phyloP scores from a whole-genome alignment of 2,329 filamentous ascomycete genomes.

The Diplocarpon mali region DNA sequence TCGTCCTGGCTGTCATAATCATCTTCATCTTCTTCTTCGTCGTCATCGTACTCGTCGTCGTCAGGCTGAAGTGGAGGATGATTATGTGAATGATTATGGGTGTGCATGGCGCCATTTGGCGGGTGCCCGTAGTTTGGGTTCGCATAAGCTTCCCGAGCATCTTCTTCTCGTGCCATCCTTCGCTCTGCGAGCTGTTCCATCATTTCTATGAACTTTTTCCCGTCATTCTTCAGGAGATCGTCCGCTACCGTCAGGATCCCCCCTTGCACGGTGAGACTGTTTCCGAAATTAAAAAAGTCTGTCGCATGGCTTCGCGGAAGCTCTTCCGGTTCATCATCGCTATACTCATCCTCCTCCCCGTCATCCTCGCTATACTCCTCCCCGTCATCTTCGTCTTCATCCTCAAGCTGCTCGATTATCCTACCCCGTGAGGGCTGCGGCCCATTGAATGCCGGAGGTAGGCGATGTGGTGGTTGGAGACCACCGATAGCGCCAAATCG shows the following conservation, averaged over 20 bases:
- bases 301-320: constrained; percentile 56
- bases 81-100: constrained; percentile 43
- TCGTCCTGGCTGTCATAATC: constrained; percentile 52
- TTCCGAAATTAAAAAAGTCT: constrained; percentile 96
- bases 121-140: constrained; percentile 46
- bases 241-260: constrained; percentile 98
- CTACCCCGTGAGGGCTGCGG: constrained; percentile 66
- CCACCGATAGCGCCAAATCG: constrained; percentile 46
- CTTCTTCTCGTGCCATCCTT: constrained; percentile 92
- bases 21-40: constrained; percentile 45
- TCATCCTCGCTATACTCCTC: constrained; percentile 37
- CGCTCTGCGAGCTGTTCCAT: constrained; percentile 98
- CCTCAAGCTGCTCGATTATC: constrained; percentile 53
- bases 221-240: constrained; percentile 96
- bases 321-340: constrained; percentile 53
- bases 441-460: constrained; percentile 45
- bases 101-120: constrained; percentile 42
- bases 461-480: constrained; percentile 45
- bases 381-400: constrained; percentile 36
- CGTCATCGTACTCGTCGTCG: constrained; percentile 60
- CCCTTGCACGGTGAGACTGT: constrained; percentile 91
- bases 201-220: constrained; percentile 99
- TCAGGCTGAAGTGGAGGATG: constrained; percentile 57
- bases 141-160: constrained; percentile 56
- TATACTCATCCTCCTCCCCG: constrained; percentile 55